A percentile compares a stretch with the other conserved stretches of the same genome.
Conservation (phyloP, 176 grass and related monocot species). For the Microstegium vimineum region DNA sequence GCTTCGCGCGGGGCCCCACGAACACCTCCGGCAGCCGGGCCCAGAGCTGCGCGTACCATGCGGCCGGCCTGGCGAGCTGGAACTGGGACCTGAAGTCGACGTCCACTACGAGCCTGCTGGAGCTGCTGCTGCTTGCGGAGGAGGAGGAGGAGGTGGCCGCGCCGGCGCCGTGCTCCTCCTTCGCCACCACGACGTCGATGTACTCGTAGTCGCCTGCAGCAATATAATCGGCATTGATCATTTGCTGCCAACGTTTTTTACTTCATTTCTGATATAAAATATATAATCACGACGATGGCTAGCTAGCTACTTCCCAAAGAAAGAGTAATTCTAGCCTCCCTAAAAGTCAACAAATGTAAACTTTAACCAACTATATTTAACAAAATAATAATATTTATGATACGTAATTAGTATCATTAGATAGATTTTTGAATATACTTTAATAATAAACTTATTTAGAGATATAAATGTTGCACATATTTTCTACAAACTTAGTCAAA, state of each 20-base stretch:
- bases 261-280: background rate
- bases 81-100: slow-evolving; percentile 70
- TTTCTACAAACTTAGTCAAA: no score
- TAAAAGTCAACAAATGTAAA: no score
- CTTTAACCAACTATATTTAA: no score
- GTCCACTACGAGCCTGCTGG: slow-evolving; percentile 52
- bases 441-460: no score
- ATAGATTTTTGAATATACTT: no score
- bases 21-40: slow-evolving; percentile 42
- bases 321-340: no score
- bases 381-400: no score
- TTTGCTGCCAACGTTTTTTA: background rate
- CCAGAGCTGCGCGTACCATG: slow-evolving; percentile 53
- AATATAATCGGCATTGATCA: background rate
- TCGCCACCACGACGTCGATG: slow-evolving; percentile 48
- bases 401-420: no score
- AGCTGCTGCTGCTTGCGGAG: background rate
- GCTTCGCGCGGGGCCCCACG: slow-evolving; percentile 42
- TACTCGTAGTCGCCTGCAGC: slow-evolving; percentile 64
- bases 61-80: slow-evolving; percentile 54
- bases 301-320: no score
- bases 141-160: background rate
- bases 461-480: no score
- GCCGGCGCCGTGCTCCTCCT: background rate
- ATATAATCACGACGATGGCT: background rate